phyloP scores from a whole-genome alignment of 805 yeast species.

The Saccharomycodes ludwigii region DNA sequence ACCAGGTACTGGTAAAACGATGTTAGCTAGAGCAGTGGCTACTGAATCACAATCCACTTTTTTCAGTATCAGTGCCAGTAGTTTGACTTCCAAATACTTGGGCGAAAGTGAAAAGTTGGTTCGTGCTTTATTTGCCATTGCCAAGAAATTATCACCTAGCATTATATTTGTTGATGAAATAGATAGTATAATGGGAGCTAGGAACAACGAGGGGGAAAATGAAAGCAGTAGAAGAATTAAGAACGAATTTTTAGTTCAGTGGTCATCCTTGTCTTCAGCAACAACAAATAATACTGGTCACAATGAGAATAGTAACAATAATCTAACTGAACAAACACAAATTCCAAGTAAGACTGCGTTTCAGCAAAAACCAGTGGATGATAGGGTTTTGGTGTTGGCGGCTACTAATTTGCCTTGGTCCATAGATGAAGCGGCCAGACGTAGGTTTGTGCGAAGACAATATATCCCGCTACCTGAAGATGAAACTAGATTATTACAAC shows the following conservation, averaged over 20 bases:
- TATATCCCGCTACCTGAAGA: conserved; percentile 90
- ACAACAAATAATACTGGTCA: conserved; percentile 51
- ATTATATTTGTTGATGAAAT: conserved; percentile 94
- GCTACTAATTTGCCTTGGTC: conserved; percentile 97
- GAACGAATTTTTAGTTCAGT: conserved; percentile 85
- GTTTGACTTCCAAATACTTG: conserved; percentile 72
- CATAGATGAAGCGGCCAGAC: conserved; percentile 91
- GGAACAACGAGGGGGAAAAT: conserved; percentile 53
- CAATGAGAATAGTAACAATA: conserved; percentile 21
- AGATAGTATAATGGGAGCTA: conserved; percentile 73
- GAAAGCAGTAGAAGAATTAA: conserved; percentile 85
- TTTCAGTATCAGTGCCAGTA: conserved; percentile 82
- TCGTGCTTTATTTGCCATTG: conserved; percentile 73
- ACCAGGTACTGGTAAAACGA: conserved; percentile 98
- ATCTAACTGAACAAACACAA: too few species aligned
- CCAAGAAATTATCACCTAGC: conserved; percentile 78
- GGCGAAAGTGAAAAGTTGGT: conserved; percentile 95
- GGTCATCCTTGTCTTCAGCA: conserved; percentile 87
- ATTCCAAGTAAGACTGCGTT: background rate
- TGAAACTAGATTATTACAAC: conserved; percentile 65
- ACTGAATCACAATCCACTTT: conserved; percentile 89
- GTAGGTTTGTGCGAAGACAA: conserved; percentile 83
- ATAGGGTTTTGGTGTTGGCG: conserved; percentile 78
- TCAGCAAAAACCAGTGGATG: conserved; percentile 22
- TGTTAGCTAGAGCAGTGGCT: conserved; percentile 95